These are phyloP conservation scores for Linderniella brevidens DNA, from an alignment of 257 asterid species.

Conservation along the genomic window DNA sequence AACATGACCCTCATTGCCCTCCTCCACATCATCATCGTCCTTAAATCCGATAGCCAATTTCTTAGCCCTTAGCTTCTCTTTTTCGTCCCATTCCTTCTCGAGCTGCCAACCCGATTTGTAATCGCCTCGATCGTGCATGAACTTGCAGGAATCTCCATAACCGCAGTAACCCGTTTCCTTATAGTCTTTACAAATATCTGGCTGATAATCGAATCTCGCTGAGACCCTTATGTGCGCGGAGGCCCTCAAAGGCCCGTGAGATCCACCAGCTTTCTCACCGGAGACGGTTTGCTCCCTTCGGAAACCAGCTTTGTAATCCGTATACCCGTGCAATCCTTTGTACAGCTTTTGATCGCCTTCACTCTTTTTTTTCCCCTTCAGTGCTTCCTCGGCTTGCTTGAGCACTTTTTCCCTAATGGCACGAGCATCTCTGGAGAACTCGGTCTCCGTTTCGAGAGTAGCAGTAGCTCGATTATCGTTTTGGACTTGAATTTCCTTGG, in stretches of 20 bases:
- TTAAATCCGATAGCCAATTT: slow-evolving; percentile 42
- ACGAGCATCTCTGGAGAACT: slow-evolving; percentile 71
- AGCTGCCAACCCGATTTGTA: slow-evolving; percentile 95
- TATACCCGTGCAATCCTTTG: slow-evolving; percentile 70
- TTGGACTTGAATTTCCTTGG: slow-evolving; percentile 65
- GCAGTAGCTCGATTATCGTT: slow-evolving; percentile 76
- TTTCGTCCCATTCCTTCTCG: slow-evolving; percentile 86
- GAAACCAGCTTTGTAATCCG: slow-evolving; percentile 90
- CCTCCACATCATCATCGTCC: slow-evolving; percentile 48
- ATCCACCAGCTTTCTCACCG: slow-evolving; percentile 87
- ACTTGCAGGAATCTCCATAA: slow-evolving; percentile 89
- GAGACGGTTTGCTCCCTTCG: slow-evolving; percentile 79
- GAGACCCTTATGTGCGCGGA: slow-evolving; percentile 90
- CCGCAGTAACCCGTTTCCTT: slow-evolving; percentile 98
- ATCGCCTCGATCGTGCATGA: slow-evolving; percentile 95
- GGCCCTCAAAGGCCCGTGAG: slow-evolving; percentile 90
- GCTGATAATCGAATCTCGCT: slow-evolving; percentile 93
- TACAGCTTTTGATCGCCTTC: slow-evolving; percentile 45
- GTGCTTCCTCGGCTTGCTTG: slow-evolving; percentile 48
- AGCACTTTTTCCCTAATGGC: slow-evolving; percentile 71
- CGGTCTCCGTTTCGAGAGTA: slow-evolving; percentile 77
- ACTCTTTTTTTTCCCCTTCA: slow-evolving; percentile 53
- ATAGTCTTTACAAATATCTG: slow-evolving; percentile 88
- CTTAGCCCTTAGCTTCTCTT: slow-evolving; percentile 52
- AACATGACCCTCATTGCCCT: slow-evolving; percentile 19